These are phyloP conservation scores for Globisporangium abappressorium DNA, from an alignment of 352 stramenopile species.

Conservation along the genomic window DNA sequence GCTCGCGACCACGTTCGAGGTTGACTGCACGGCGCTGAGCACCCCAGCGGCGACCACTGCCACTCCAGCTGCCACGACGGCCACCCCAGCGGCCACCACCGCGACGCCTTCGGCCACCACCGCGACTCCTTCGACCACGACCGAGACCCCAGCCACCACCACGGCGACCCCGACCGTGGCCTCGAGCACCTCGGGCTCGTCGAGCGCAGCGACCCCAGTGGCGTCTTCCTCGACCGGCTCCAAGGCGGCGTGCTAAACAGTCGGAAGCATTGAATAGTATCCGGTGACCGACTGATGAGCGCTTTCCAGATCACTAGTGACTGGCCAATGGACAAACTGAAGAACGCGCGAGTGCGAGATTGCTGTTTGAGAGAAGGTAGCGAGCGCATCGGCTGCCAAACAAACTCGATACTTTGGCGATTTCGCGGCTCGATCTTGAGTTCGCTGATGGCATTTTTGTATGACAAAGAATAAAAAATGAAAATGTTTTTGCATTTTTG, in stretches of 20 bases:
- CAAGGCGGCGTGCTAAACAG: conserved; percentile 1
- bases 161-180: not conserved
- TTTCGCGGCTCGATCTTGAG: too few species aligned
- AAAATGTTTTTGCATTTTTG: too few species aligned
- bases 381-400: too few species aligned
- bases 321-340: not conserved
- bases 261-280: not conserved
- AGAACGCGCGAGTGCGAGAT: too few species aligned
- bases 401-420: too few species aligned
- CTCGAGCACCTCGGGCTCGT: not conserved
- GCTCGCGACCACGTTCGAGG: conserved; percentile 55
- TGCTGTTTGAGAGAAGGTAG: too few species aligned
- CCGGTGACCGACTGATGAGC: too few species aligned
- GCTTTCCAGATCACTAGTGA: not conserved
- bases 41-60: not conserved
- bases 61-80: not conserved
- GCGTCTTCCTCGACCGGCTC: not conserved
- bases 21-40: conserved; percentile 22
- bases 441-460: too few species aligned
- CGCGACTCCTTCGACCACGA: not conserved
- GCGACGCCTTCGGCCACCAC: not conserved
- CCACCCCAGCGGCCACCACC: not conserved
- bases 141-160: not conserved
- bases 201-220: not conserved
- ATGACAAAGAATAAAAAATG: too few species aligned